Evolutionary conservation across 345 rosid genomes (phyloP).

Genomic region (Murraya koenigii): DNA sequence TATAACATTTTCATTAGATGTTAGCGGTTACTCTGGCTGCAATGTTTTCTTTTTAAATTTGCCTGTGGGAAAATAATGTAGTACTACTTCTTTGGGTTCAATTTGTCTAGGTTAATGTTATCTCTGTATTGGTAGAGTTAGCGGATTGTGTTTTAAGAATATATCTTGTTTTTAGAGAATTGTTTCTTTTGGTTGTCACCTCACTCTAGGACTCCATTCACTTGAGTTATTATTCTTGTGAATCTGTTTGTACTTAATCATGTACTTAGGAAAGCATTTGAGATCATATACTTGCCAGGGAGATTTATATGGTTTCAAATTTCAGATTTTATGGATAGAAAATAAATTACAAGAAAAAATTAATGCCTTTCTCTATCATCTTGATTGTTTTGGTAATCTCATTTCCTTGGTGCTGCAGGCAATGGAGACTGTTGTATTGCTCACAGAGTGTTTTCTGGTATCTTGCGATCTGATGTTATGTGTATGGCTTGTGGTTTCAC

Average conservation of each 20-base stretch:
- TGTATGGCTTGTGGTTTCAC: slow-evolving; percentile 68
- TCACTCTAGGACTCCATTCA: neutral
- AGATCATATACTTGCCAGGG: neutral
- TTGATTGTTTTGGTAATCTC: neutral
- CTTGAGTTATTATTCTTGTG: slow-evolving; percentile 1
- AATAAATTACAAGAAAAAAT: neutral
- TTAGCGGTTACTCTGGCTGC: neutral
- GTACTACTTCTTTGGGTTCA: neutral
- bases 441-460: slow-evolving; percentile 57
- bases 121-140: neutral
- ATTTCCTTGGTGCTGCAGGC: slow-evolving; percentile 34
- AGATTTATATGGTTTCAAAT: neutral
- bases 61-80: neutral
- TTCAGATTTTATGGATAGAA: neutral
- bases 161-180: slow-evolving; percentile 2
- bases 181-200: neutral
- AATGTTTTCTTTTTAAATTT: neutral
- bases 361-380: neutral
- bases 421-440: slow-evolving; percentile 61
- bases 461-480: slow-evolving; percentile 67
- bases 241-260: neutral
- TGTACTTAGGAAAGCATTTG: neutral
- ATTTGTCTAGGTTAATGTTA: neutral
- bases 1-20: neutral
- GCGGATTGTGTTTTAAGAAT: neutral